These are phyloP conservation scores for Podospora pseudopauciseta DNA, from an alignment of 495 filamentous ascomycete genomes.

Conservation along the genomic window DNA sequence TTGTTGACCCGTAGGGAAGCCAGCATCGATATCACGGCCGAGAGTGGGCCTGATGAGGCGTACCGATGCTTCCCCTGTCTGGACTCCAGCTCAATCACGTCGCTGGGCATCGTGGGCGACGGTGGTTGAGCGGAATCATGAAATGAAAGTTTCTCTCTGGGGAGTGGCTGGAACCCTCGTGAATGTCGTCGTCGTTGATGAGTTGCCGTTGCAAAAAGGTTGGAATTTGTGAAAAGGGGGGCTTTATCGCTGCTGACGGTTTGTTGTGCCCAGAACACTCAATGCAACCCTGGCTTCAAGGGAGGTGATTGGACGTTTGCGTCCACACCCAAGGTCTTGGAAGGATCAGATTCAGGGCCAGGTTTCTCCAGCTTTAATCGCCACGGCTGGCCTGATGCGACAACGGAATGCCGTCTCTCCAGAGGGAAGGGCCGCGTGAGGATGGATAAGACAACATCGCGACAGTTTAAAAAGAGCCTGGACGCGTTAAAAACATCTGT, in stretches of 20 bases:
- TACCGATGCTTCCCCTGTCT: conserved; percentile 4
- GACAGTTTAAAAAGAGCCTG: background rate
- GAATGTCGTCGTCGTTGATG: background rate
- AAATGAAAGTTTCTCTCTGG: background rate
- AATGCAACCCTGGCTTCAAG: background rate
- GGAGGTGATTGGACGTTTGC: background rate
- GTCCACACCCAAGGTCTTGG: background rate
- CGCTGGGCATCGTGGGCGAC: conserved; percentile 12
- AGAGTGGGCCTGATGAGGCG: background rate
- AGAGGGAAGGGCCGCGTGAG: background rate
- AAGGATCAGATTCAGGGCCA: background rate
- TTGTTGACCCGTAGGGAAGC: conserved; percentile 3
- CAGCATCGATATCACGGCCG: conserved; percentile 6
- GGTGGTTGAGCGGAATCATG: background rate
- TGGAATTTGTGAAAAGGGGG: background rate
- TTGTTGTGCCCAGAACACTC: background rate
- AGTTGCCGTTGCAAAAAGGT: background rate
- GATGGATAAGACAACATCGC: background rate
- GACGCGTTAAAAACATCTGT: background rate
- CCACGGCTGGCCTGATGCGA: background rate
- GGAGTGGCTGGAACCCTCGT: background rate
- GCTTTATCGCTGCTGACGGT: background rate
- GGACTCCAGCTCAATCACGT: conserved; percentile 12
- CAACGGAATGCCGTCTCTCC: background rate
- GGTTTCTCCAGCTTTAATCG: background rate